Percentiles rank a stretch among this genome's conserved stretches.
phyloP scores from a whole-genome alignment of 805 yeast genomes.

The Saturnispora halmiae region DNA sequence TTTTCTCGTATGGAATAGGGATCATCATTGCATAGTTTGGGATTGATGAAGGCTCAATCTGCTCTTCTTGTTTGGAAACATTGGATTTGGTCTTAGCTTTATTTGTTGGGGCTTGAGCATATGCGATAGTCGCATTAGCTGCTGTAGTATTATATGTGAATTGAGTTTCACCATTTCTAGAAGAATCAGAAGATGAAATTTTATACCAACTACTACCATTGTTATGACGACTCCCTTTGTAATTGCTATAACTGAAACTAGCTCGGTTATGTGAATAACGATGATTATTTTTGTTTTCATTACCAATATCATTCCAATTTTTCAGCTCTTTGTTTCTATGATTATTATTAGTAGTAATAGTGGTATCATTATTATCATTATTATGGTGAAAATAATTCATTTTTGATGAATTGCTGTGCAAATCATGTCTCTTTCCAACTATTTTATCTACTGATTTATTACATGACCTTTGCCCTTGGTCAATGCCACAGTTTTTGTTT shows the following conservation, averaged over 20 bases:
- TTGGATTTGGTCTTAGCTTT: too few relatives aligned
- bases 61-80: not conserved
- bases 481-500: too few relatives aligned
- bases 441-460: not conserved
- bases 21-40: not conserved
- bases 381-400: not conserved
- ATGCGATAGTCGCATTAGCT: too few relatives aligned
- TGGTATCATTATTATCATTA: not conserved
- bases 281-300: not conserved
- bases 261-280: too few relatives aligned
- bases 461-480: too few relatives aligned
- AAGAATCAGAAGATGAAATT: conserved; percentile 5
- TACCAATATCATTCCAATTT: not conserved
- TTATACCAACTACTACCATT: conserved; percentile 4
- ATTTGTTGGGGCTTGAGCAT: too few relatives aligned
- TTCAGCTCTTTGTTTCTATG: not conserved
- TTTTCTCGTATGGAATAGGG: too few relatives aligned
- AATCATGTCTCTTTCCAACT: not conserved
- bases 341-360: not conserved
- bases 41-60: not conserved
- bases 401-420: not conserved
- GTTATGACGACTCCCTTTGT: not conserved
- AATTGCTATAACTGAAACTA: not conserved
- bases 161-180: too few relatives aligned
- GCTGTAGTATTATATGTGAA: too few relatives aligned